Percentiles rank a stretch among this genome's conserved stretches.
Conservation (phyloP, 106 monocot species). For the Allium cepa region DNA sequence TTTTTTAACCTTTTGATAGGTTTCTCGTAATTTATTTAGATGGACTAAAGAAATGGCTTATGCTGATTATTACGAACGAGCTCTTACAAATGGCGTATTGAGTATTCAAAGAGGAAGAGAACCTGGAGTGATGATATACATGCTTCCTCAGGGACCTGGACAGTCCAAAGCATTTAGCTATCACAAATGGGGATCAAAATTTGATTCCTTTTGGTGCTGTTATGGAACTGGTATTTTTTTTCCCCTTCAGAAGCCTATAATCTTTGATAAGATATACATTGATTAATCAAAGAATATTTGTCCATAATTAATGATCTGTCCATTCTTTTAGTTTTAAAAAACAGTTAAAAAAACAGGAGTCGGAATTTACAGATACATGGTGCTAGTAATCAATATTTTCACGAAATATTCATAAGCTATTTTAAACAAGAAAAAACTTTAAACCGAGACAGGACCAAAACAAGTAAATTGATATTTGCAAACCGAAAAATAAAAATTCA, state of each 20-base stretch:
- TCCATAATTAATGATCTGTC: not conserved
- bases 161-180: constrained; percentile 67
- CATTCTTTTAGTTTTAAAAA: not conserved
- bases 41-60: constrained; percentile 87
- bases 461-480: too few species aligned
- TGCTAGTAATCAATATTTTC: not conserved
- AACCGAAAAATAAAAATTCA: not conserved
- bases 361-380: not conserved
- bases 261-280: not conserved
- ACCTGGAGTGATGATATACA: constrained; percentile 95
- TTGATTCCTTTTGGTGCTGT: constrained; percentile 93
- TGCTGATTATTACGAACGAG: constrained; percentile 95
- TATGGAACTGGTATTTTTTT: constrained; percentile 79
- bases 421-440: not conserved
- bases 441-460: not conserved
- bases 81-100: constrained; percentile 84
- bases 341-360: not conserved
- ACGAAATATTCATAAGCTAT: not conserved
- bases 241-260: not conserved
- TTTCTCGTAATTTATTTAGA: constrained; percentile 87
- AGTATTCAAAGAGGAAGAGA: constrained; percentile 92
- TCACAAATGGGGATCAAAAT: constrained; percentile 88
- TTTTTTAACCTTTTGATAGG: constrained; percentile 21
- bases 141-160: constrained; percentile 84
- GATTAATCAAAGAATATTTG: not conserved